Base-by-base conservation (phyloP, 805 yeast species). In the Schwanniomyces vanrijiae region DNA sequence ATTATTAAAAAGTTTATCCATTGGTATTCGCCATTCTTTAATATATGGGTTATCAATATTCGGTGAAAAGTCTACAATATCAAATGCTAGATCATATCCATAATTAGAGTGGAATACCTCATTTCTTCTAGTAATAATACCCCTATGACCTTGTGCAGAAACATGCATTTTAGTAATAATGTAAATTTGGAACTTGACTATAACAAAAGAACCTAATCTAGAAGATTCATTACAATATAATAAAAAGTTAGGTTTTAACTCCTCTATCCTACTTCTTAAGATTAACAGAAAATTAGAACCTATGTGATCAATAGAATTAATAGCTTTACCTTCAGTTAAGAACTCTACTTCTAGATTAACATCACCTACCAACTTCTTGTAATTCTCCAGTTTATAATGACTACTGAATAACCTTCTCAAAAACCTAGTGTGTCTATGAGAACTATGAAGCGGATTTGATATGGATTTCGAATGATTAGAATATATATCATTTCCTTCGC, bases 11-110 rank as follows among this genome's bases (percentile, higher is more conserved):
- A 42, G 8, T 16, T 42, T 42, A 2, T 35, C 33, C 24, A 25
- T 35, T 16, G 45, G 40, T 6, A 42, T 20, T 7, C 34, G n/a
- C 45, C 45, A 42, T 34, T 42, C 45, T n/a, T 26, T 42, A 4
- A 42, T 22, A 3, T 13, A n/a, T 3, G 45, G 45, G n/a, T 42
- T 38, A 18, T 42, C 33, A 29, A 42, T 24, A 35, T 25, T 42
- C 13, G 45, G 45, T 2, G 34, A 9, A 26, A 42, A 42, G 13
- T 42, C 40, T 6, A 42, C 22, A 10, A 42, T 16, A 34, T 42
- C 45, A 35, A 42, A 42, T 14, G 40, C 3, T 18, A 42, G 24
- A 4, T 35, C 40, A 26, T 42, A 42, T n/a, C 45, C 45, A 20
- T 19, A 19, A n/a, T n/a, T 3, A 3, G 24, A 19, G 11, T 35